Evolutionary conservation across 2,329 filamentous ascomycete species (phyloP), one percentile per base, ranked within the genome.

Genomic region (Talaromyces albobiverticillius): DNA sequence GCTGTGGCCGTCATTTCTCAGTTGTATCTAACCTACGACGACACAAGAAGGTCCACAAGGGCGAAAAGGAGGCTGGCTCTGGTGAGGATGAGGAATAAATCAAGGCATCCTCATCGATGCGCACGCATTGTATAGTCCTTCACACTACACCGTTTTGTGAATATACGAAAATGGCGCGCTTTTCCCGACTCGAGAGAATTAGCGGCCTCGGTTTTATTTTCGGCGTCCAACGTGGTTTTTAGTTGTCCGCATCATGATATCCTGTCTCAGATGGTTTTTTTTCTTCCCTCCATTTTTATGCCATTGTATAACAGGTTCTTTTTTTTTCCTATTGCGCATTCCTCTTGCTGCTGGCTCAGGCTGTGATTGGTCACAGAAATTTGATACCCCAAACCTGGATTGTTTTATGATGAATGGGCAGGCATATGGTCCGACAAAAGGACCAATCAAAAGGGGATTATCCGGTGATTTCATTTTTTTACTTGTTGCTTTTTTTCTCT

Each of bases 31-130:
- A 99, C 71, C 79, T 97, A 53, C 86, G 94, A 60, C 83, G 94
- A 65, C 94, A 99, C 76, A 88, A 90, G 69, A 97, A 97, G 76
- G 93, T 97, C 46, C 94, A 99, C 80, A 94, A 91, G 74, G 86
- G 87, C 55, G 72, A 73, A 54, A 74, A 73, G 53, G 71, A 54
- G 13, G 61, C 60, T 16, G 68, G 62, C 32, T 73, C 71, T 14
- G 66, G 67, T 14, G 72, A 73, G 25, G 71, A 74, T n/a, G 71
- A 75, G 47, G 70, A 73, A 58, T 73, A 68, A 64, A 40, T 54
- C 49, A 25, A 26, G 11, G 16, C 49, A 23, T 18, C 18, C 9
- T 16, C 36, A 40, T 40, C n/a, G 18, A 40, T 20, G 18, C 18
- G 36, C 32, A 36, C 13, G 14, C n/a, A 16, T 36, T 36, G 3